These are phyloP conservation scores for Rhynchospora tenuis DNA, from an alignment of 176 grass and related monocot genomes.

Conservation along the genomic window DNA sequence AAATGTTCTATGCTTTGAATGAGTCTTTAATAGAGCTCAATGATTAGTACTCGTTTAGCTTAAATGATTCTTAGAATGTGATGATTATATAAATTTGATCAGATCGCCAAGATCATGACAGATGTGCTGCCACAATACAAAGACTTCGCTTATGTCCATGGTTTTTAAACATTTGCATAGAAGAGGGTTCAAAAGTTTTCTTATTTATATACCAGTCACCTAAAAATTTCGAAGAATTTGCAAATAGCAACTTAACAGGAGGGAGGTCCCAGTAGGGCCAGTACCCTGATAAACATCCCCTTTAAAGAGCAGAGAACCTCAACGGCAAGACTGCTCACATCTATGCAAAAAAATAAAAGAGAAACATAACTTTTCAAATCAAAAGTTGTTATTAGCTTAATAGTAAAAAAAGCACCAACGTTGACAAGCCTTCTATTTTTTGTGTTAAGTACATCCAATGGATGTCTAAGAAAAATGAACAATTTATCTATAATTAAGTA, in stretches of 20 bases:
- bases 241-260: neutral
- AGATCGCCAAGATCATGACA: neutral
- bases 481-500: too few relatives aligned
- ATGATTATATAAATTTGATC: neutral
- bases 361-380: neutral
- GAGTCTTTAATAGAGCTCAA: neutral
- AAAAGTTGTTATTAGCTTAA: too few relatives aligned
- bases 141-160: neutral
- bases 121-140: neutral
- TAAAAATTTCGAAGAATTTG: neutral
- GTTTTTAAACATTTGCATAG: neutral
- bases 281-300: neutral
- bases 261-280: too few relatives aligned
- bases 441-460: too few relatives aligned
- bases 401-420: too few relatives aligned
- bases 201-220: neutral
- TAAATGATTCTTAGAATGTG: neutral
- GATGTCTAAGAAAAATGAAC: too few relatives aligned
- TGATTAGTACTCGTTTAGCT: neutral
- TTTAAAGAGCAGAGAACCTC: neutral
- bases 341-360: neutral
- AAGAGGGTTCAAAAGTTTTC: neutral
- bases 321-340: neutral
- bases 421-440: too few relatives aligned
- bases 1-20: slow-evolving; percentile 13